Conservation (phyloP, 805 yeast species). For the Metschnikowia lunata region DNA sequence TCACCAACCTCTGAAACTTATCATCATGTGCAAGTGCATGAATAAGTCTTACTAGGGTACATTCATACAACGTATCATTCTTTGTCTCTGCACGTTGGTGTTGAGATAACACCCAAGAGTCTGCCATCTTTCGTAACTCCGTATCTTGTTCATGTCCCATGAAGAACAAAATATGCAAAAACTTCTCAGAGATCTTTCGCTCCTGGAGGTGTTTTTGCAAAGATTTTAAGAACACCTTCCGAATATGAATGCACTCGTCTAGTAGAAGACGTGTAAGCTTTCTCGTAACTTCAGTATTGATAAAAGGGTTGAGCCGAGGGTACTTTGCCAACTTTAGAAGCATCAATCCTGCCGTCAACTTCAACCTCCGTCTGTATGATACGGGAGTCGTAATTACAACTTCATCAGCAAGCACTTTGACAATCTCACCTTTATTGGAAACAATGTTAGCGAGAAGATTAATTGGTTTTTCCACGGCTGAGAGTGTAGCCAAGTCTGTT, state of each 20-base stretch:
- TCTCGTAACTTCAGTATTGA: constrained; percentile 49
- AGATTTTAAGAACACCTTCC: constrained; percentile 46
- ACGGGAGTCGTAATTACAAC: constrained; percentile 58
- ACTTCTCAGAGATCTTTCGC: constrained; percentile 57
- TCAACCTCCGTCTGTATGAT: constrained; percentile 53
- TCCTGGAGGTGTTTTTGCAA: constrained; percentile 49
- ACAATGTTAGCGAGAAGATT: constrained; percentile 64
- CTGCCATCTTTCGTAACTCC: constrained; percentile 44
- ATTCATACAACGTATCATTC: constrained; percentile 54
- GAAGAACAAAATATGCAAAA: constrained; percentile 64
- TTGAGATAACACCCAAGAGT: constrained; percentile 70
- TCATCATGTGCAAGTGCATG: constrained; percentile 73
- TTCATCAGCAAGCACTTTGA: constrained; percentile 37
- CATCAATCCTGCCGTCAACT: constrained; percentile 64
- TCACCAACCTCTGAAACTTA: constrained; percentile 47
- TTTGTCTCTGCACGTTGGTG: constrained; percentile 34
- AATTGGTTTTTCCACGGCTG: constrained; percentile 39
- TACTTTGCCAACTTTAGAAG: constrained; percentile 60
- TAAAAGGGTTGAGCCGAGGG: constrained; percentile 47
- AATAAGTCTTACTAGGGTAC: constrained; percentile 59
- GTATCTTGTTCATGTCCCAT: constrained; percentile 71
- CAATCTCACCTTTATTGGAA: constrained; percentile 75
- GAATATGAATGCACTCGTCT: constrained; percentile 59
- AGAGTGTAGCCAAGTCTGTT: constrained; percentile 3
- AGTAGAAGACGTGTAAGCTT: constrained; percentile 57